Base-by-base conservation (phyloP, 2,329 filamentous ascomycete species). In the Calonectria leucothoes region DNA sequence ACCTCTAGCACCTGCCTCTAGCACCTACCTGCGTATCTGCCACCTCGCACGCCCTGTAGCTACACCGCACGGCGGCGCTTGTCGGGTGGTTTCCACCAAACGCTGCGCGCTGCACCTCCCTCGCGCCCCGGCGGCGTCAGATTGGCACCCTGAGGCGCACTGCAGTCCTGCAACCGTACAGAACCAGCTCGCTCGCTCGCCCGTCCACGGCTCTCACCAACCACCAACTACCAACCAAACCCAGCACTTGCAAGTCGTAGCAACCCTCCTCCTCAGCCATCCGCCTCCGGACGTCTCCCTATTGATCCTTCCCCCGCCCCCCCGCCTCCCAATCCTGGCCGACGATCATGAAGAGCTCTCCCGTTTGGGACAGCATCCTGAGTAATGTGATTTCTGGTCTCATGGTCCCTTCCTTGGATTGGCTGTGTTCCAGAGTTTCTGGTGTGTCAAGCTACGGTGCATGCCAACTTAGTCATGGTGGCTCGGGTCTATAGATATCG, bases 261-360 rank as follows among this genome's bases (percentile, higher is more conserved):
- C 66, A 35, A 42, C 45, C 42, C 52, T 39, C 39, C 31, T 31
- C 66, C 17, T 42, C 20, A 55, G 42, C 55, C 35, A 39, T 35
- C 67, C 51, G 35, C 23, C 52, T 52, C 25, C 42, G 45, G 31
- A 45, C 33, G 14, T 48, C 25, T 51, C 55, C 33, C n/a, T 37
- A 59, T 49, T 69, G 55, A 51, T 63, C 35, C 57, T 57, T 35
- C 67, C 57, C 57, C 66, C 39, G 42, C 66, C 55, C 29, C 66
- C 29, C 66, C 55, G 55, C 29, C 63, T 42, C 55, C 67, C 20
- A n/a, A 67, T 71, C 66, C 69, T 57, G 8, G 48, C 37, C 52
- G 65, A n/a, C 39, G 68, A 74, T 75, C 77, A 72, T 66, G 57
- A 69, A 69, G 45, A 51, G 65, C 35, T 72, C 57, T 35, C 76